These are phyloP conservation scores for Lactarius trivialis DNA, from an alignment of 768 basidiomycete species.

Conservation along the genomic window DNA sequence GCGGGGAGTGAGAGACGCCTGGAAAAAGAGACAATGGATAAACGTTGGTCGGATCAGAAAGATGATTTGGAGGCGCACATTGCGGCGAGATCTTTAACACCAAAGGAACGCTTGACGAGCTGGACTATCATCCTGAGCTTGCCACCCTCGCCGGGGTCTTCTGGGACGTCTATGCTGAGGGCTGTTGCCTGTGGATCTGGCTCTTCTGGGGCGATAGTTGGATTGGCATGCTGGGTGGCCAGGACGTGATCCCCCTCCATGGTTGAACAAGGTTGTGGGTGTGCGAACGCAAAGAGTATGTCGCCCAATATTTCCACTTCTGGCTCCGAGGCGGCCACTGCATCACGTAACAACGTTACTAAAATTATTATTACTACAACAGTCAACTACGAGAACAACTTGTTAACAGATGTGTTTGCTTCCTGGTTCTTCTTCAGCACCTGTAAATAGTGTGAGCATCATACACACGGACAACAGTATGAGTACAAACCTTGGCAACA, in stretches of 20 bases:
- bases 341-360: background rate
- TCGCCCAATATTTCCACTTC: background rate
- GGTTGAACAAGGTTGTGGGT: background rate
- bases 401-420: constrained; percentile 89
- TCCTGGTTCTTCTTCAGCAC: constrained; percentile 96
- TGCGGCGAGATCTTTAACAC: constrained; percentile 91
- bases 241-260: background rate
- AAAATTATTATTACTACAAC: background rate
- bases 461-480: constrained; percentile 9
- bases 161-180: constrained; percentile 21
- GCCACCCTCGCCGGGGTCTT: constrained; percentile 75
- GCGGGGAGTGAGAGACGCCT: constrained; percentile 93
- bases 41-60: constrained; percentile 2
- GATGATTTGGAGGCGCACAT: constrained; percentile 51
- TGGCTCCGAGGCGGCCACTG: background rate
- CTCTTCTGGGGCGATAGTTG: background rate
- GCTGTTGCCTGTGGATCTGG: constrained; percentile 11
- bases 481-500: constrained; percentile 71
- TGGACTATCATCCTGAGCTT: constrained; percentile 92
- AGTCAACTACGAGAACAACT: constrained; percentile 73
- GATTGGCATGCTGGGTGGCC: background rate
- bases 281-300: background rate
- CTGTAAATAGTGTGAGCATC: constrained; percentile 29
- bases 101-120: constrained; percentile 84
- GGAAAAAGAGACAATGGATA: background rate